Conservation (phyloP, 768 basidiomycete genomes). For the Psilocybe sp. region DNA sequence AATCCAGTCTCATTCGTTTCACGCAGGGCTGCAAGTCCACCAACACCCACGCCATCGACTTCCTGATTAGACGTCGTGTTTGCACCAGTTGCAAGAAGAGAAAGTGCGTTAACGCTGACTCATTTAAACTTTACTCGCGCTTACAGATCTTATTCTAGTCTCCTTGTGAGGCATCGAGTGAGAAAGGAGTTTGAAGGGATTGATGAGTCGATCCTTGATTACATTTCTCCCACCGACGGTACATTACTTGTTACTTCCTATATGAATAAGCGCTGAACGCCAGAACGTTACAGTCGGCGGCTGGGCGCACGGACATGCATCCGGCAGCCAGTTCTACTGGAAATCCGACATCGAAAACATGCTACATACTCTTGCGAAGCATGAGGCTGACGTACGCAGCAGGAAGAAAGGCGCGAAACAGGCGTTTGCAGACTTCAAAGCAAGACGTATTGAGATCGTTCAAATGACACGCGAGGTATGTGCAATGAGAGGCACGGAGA, state of each 20-base stretch:
- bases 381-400: not conserved
- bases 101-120: not conserved
- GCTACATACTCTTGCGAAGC: slow-evolving; percentile 6
- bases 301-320: slow-evolving; percentile 22
- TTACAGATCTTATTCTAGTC: not conserved
- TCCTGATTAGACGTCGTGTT: slow-evolving; percentile 8
- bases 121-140: not conserved
- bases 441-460: too few relatives aligned
- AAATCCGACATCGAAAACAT: slow-evolving; percentile 24
- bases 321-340: slow-evolving; percentile 28
- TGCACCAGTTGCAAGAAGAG: slow-evolving; percentile 7
- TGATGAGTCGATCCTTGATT: slow-evolving; percentile 1
- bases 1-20: not conserved
- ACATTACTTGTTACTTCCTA: not conserved
- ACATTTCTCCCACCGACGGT: slow-evolving; percentile 7
- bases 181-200: not conserved
- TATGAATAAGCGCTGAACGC: not conserved
- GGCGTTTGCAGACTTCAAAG: too few relatives aligned
- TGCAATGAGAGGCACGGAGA: too few relatives aligned
- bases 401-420: too few relatives aligned
- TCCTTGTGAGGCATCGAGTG: not conserved
- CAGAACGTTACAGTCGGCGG: slow-evolving; percentile 21
- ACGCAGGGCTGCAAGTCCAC: slow-evolving; percentile 4
- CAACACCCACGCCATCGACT: slow-evolving; percentile 3
- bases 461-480: too few relatives aligned